Conservation (phyloP, 192 early-diverging fungal genomes). For the Kickxella alabastrina region DNA sequence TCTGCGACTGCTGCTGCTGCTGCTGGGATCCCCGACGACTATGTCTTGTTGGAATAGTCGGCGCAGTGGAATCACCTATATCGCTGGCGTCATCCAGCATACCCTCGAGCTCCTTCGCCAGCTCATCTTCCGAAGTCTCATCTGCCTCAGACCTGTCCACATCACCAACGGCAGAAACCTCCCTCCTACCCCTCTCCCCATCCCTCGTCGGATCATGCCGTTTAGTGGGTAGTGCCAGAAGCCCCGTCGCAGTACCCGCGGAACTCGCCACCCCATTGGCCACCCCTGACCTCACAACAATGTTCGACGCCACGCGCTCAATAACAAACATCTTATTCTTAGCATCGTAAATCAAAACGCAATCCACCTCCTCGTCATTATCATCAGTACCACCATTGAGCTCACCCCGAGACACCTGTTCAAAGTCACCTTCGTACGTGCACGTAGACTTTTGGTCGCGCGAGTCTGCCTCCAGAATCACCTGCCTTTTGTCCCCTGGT, state of each 20-base stretch:
- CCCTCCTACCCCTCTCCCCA: not conserved
- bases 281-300: conserved; percentile 12
- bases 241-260: conserved; percentile 5
- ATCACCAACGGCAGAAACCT: not conserved
- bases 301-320: conserved; percentile 20
- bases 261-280: not conserved
- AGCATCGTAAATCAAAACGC: conserved; percentile 40
- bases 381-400: not conserved
- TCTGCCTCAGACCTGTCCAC: conserved; percentile 15
- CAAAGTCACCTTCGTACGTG: conserved; percentile 46
- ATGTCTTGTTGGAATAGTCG: no score
- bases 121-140: conserved; percentile 29
- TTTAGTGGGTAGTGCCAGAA: conserved; percentile 28
- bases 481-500: conserved; percentile 1
- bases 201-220: conserved; percentile 11
- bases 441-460: conserved; percentile 29
- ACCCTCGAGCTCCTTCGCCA: conserved; percentile 47
- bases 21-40: conserved; percentile 5
- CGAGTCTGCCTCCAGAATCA: conserved; percentile 31
- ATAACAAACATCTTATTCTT: conserved; percentile 40
- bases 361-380: conserved; percentile 24
- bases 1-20: not conserved
- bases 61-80: conserved; percentile 4
- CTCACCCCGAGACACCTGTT: no score
- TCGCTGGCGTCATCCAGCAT: conserved; percentile 38